Conservation (phyloP, 768 basidiomycete genomes). For the Macrolepiota dolichaula region DNA sequence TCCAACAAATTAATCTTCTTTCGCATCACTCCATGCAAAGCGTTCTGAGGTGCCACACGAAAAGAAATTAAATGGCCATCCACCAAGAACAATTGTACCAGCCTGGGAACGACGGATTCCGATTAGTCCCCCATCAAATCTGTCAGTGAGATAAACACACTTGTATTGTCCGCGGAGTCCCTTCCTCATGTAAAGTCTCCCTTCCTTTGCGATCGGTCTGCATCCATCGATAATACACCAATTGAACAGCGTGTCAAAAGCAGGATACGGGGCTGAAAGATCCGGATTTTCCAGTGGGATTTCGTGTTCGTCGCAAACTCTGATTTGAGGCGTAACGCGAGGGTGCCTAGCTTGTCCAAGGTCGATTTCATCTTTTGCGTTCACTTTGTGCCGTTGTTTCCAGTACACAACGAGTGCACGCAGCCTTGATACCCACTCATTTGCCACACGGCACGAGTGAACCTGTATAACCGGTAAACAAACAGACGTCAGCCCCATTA, state of each 20-base stretch:
- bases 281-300: conserved; percentile 51
- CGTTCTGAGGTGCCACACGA: conserved; percentile 54
- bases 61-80: conserved; percentile 74
- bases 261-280: conserved; percentile 50
- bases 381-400: conserved; percentile 70
- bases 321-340: conserved; percentile 56
- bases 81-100: conserved; percentile 71
- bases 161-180: conserved; percentile 76
- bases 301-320: conserved; percentile 36
- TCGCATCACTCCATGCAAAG: conserved; percentile 53
- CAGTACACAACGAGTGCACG: conserved; percentile 73
- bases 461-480: conserved; percentile 38
- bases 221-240: conserved; percentile 88
- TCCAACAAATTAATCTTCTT: conserved; percentile 63
- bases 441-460: conserved; percentile 57
- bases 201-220: conserved; percentile 67
- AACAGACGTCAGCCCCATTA: not conserved
- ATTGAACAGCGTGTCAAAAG: conserved; percentile 68
- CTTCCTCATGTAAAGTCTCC: conserved; percentile 68
- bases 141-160: conserved; percentile 39
- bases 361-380: conserved; percentile 81
- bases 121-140: conserved; percentile 3
- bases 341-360: conserved; percentile 58
- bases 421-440: conserved; percentile 85
- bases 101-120: conserved; percentile 32